Evolutionary conservation across 1,139 yeast genomes (phyloP).

Genomic region (Candida sp.): DNA sequence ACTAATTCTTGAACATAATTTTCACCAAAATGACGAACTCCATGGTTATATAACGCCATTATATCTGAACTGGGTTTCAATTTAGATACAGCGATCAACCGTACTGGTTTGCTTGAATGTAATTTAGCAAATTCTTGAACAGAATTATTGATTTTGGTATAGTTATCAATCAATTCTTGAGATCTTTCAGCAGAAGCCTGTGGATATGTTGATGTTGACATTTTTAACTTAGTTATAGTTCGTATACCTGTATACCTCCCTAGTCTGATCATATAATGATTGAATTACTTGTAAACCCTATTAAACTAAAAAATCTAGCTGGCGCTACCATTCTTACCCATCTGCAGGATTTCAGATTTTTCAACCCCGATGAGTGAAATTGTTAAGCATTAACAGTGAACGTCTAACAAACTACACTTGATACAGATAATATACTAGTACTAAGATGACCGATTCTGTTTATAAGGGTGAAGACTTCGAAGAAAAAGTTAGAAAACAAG

Average conservation of each 20-base stretch:
- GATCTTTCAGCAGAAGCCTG: slow-evolving; percentile 10
- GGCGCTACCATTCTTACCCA: background rate
- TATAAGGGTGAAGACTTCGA: slow-evolving; percentile 45
- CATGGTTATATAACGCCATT: slow-evolving; percentile 69
- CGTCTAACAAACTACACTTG: too few species aligned
- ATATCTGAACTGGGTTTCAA: slow-evolving; percentile 87
- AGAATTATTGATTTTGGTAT: slow-evolving; percentile 17
- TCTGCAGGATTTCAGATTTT: background rate
- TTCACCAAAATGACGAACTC: slow-evolving; percentile 94
- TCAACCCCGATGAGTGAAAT: background rate
- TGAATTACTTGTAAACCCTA: too few species aligned
- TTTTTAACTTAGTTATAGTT: background rate
- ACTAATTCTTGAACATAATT: slow-evolving; percentile 94
- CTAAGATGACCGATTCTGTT: slow-evolving; percentile 33
- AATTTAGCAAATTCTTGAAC: slow-evolving; percentile 30
- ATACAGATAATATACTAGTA: too few species aligned
- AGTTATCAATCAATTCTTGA: slow-evolving; percentile 28
- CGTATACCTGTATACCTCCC: background rate
- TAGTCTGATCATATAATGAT: background rate
- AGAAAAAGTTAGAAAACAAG: slow-evolving; percentile 73
- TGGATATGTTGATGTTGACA: slow-evolving; percentile 6
- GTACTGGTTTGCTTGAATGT: slow-evolving; percentile 10
- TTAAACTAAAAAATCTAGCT: background rate
- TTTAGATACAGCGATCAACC: slow-evolving; percentile 78
- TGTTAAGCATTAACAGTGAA: too few species aligned